phyloP scores from a whole-genome alignment of 495 filamentous ascomycete species.

The Talaromyces thailandensis region DNA sequence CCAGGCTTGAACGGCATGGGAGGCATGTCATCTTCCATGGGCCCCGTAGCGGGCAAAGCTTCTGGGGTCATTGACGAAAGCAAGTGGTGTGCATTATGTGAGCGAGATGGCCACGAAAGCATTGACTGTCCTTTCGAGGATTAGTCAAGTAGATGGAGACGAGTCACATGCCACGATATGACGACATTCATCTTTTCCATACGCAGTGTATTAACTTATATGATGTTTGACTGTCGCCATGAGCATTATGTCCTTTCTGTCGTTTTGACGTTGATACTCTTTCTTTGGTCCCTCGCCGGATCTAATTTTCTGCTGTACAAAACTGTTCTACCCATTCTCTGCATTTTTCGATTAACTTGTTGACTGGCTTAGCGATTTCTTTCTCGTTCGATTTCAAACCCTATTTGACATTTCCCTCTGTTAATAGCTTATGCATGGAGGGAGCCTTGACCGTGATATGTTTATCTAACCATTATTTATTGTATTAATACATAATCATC shows the following conservation, averaged over 20 bases:
- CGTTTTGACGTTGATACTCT: not conserved
- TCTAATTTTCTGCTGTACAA: not conserved
- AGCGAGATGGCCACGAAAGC: slow-evolving; percentile 91
- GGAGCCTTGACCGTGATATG: not conserved
- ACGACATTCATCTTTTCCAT: not conserved
- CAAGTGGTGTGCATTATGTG: slow-evolving; percentile 97
- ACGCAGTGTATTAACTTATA: not conserved
- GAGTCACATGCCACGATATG: not conserved
- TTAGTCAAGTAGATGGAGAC: slow-evolving; percentile 23
- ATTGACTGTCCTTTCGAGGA: slow-evolving; percentile 94
- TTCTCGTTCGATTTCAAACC: not conserved
- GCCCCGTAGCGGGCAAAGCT: slow-evolving; percentile 65
- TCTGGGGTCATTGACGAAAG: slow-evolving; percentile 67
- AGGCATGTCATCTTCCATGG: slow-evolving; percentile 27
- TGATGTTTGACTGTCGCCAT: not conserved
- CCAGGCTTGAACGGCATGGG: slow-evolving; percentile 57
- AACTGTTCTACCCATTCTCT: not conserved
- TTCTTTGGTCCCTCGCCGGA: not conserved
- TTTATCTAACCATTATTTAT: slow-evolving; percentile 6
- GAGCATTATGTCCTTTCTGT: not conserved
- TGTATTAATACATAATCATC: slow-evolving; percentile 5
- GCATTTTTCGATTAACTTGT: not conserved
- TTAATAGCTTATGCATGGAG: not conserved
- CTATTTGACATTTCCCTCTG: not conserved
- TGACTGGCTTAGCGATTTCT: not conserved